Evolutionary conservation across 441 rosid species (phyloP).

Genomic region (Pelargonium cotyledonis): DNA sequence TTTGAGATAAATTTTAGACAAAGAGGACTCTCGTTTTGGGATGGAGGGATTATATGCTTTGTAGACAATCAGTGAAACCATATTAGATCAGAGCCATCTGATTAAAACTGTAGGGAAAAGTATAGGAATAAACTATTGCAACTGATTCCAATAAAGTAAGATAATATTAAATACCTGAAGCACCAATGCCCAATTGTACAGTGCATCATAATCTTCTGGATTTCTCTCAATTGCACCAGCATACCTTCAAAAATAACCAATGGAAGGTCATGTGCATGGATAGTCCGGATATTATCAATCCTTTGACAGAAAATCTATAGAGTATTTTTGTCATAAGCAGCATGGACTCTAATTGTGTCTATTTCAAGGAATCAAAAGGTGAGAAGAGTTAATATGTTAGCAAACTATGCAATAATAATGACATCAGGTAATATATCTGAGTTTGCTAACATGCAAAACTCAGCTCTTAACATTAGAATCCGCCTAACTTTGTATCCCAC

Average conservation of each 20-base stretch:
- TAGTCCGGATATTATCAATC: background rate
- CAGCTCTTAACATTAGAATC: background rate
- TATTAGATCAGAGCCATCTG: background rate
- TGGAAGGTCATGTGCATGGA: background rate
- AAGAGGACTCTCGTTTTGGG: too few species aligned
- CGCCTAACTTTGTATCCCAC: background rate
- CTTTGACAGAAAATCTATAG: background rate
- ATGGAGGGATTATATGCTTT: too few species aligned
- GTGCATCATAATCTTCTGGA: conserved; percentile 90
- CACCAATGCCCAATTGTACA: conserved; percentile 97
- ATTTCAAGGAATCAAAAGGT: background rate
- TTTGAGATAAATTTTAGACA: too few species aligned
- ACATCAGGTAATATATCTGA: background rate
- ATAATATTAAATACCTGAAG: conserved; percentile 62
- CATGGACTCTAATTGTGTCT: background rate
- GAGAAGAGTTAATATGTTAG: too few species aligned
- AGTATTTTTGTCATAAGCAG: background rate
- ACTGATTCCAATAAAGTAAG: conserved; percentile 7
- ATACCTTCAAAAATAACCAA: conserved; percentile 47
- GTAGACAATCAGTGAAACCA: too few species aligned
- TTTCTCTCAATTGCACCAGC: conserved; percentile 82
- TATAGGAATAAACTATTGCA: background rate
- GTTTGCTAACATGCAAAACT: background rate
- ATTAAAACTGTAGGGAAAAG: background rate
- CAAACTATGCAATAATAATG: background rate